Base-by-base conservation (phyloP, 306 rosid genomes). In the Vachellia pachyceras region DNA sequence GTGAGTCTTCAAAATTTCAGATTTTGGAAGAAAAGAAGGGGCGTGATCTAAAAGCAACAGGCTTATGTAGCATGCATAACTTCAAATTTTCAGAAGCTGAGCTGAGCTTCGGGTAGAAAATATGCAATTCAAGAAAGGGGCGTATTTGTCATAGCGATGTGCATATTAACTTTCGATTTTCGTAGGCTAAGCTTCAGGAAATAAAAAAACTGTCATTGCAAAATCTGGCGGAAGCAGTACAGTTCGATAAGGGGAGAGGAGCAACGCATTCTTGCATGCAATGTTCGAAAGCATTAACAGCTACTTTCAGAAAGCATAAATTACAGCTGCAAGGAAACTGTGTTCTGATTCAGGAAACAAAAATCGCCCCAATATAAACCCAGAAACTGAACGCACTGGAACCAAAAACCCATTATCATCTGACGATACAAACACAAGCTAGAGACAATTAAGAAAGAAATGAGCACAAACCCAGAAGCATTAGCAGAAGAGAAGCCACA, bases 391-490 rank as follows among this genome's bases (percentile, higher is more conserved):
- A 72, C n/a, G 4, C n/a, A 29, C 20, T 29, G 33, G 0, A 61
- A 61, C 68, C 49, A 66, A 36, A 3, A 15, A 46, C 18, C 11
- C 11, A 39, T 35, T 46, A 60, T 40, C 25, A 39, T 29, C 44
- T 22, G 60, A 41, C 61, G 29, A 79, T 3, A 33, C 63, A 71
- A 10, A 37, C 63, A 23, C 4, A 42, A 57, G 17, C 33, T 44
- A 57, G 36, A 79, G 13, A 20, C 14, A 41, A 61, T 46, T 58
- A 74, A 72, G 46, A 69, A 75, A 68, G 69, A 29, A 77, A 18
- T 69, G 74, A 79, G 83, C 36, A 91, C 92, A 57, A 80, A 95
- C 99, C 99, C 72, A 92, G 79, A 79, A 93, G 91, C 33, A 86
- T 12, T 40, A 91, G 80, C 82, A 89, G 68, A 81, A 90, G 80